Base-by-base conservation (phyloP, 352 stramenopile genomes). In the Pythium brachiatum region DNA sequence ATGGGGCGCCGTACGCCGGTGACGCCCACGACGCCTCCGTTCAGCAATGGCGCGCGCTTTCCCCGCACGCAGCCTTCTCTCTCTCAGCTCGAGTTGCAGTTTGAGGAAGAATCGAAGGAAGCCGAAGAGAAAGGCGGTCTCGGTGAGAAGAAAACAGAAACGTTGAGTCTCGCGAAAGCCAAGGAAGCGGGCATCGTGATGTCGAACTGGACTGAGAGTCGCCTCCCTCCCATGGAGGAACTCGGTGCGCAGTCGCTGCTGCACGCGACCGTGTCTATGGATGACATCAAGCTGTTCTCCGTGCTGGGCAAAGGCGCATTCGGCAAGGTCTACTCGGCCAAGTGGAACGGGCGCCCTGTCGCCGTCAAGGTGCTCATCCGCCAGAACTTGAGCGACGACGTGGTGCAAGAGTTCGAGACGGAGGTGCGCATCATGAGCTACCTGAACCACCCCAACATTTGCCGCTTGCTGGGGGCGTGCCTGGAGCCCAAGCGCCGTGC, bases 361-460 rank as follows among this genome's bases (percentile, higher is more conserved):
- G 85, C 85, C 0, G 79, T 94, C 23, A 94, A 94, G 50, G 63
- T 94, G 62, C 75, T 94, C 27, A 74, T 92, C 32, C 72, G 74
- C 63, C 79, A 91, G 53, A 81, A 92, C 50, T 62, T 94, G 39
- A 88, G 73, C 32, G 70, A 74, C 0, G 81, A 90, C 15, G 76
- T 92, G 15, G 67, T 90, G 50, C 68, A 72, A 6, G 85, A 94
- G 58, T 94, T 94, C 60, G 79, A 94, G 70, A 80, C 76, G 27
- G 85, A 94, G 62, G 75, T 89, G 23, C 78, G 89, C 69, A 94
- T 94, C 67, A 92, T 92, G 85, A 91, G 85, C 58, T 79, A 87
- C 39, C 83, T 99, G 58, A 70, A 87, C 52, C 97, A 99, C 79
- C 96, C 96, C 6, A 99, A 99, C 77, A 97, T 99, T 59, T 98